Evolutionary conservation across 164 flowering plant species (phyloP).

Genomic region (Annona squamosa): DNA sequence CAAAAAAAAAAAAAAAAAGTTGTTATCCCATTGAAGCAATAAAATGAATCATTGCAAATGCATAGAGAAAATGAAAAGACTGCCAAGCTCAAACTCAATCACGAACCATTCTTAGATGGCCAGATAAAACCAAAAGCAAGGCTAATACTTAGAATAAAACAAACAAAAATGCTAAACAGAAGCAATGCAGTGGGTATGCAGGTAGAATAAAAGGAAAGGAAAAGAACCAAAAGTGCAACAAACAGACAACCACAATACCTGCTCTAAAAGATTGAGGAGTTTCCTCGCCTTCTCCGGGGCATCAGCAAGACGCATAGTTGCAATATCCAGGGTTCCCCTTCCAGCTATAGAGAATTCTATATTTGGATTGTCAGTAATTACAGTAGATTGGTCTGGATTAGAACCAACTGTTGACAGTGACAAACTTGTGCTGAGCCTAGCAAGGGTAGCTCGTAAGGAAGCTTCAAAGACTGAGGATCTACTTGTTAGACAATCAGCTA

Average conservation of each 20-base stretch:
- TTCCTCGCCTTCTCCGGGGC: constrained; percentile 87
- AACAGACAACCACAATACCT: constrained; percentile 36
- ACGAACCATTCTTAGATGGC: not conserved
- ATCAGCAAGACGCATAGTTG: constrained; percentile 73
- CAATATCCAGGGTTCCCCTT: constrained; percentile 81
- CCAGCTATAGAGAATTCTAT: constrained; percentile 51
- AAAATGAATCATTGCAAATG: not conserved
- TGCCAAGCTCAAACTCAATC: not conserved
- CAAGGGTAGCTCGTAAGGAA: constrained; percentile 84
- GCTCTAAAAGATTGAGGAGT: constrained; percentile 77
- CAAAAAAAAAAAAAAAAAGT: no score
- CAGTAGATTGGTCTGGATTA: constrained; percentile 47
- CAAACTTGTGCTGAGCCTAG: constrained; percentile 80
- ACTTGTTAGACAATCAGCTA: constrained; percentile 89
- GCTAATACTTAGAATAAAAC: not conserved
- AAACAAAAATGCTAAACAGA: not conserved
- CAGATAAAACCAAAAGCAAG: not conserved
- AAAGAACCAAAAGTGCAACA: not conserved
- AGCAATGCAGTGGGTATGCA: not conserved
- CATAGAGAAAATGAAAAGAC: not conserved
- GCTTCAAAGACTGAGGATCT: constrained; percentile 98
- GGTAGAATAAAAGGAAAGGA: not conserved
- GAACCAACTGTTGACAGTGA: constrained; percentile 74
- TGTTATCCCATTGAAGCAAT: constrained; percentile 6
- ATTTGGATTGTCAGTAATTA: constrained; percentile 33